Percentiles rank a stretch among this genome's conserved stretches.
Evolutionary conservation across 495 filamentous ascomycete genomes (phyloP).

Genomic region (Neurospora sublineolata): DNA sequence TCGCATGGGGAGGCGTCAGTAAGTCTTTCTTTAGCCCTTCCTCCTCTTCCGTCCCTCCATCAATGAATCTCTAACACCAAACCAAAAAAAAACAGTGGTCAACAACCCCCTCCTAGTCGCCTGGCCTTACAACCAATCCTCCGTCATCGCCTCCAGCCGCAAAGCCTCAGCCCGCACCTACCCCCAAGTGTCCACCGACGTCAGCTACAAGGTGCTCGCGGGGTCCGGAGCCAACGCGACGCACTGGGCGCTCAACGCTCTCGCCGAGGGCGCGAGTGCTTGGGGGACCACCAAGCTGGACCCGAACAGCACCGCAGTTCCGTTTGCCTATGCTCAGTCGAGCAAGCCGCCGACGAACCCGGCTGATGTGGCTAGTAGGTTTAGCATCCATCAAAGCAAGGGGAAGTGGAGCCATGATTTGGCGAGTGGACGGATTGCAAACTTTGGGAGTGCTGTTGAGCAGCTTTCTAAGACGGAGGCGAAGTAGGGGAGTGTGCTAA

Average conservation of each 20-base stretch:
- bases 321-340: slow-evolving; percentile 30
- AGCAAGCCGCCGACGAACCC: slow-evolving; percentile 19
- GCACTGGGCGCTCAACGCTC: slow-evolving; percentile 27
- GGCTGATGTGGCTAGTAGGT: slow-evolving; percentile 22
- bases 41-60: neutral
- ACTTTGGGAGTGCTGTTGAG: slow-evolving; percentile 24
- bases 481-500: neutral
- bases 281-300: slow-evolving; percentile 26
- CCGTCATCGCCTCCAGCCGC: slow-evolving; percentile 20
- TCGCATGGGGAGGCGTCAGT: slow-evolving; percentile 28
- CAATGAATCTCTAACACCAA: neutral
- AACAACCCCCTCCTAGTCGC: slow-evolving; percentile 30
- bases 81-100: slow-evolving; percentile 8
- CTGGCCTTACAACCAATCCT: slow-evolving; percentile 24
- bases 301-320: slow-evolving; percentile 24
- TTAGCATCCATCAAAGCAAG: slow-evolving; percentile 30
- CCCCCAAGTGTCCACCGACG: slow-evolving; percentile 14
- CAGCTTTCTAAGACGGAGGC: slow-evolving; percentile 3
- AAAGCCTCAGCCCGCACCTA: slow-evolving; percentile 16
- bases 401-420: slow-evolving; percentile 28
- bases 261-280: slow-evolving; percentile 26
- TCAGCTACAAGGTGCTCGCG: slow-evolving; percentile 18
- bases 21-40: too few relatives aligned
- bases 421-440: slow-evolving; percentile 24
- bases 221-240: slow-evolving; percentile 20